phyloP scores from a whole-genome alignment of 2,329 filamentous ascomycete genomes.

The Aspergillus pseudonomiae region DNA sequence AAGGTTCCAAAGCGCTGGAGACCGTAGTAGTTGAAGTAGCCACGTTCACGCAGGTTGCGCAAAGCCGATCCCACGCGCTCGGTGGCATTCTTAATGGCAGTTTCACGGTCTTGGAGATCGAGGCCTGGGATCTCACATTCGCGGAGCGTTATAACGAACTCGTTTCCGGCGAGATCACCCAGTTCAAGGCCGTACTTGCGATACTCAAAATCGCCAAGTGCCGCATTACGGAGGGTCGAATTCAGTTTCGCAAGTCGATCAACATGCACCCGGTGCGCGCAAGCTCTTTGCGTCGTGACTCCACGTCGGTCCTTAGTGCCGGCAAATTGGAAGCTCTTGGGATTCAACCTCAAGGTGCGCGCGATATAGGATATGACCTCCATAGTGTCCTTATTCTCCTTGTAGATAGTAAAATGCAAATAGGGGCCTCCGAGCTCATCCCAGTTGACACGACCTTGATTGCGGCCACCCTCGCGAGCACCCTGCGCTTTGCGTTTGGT shows the following conservation, averaged over 20 bases:
- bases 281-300: constrained; percentile 81
- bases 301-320: constrained; percentile 90
- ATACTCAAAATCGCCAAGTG: constrained; percentile 81
- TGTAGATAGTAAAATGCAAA: constrained; percentile 89
- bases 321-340: constrained; percentile 76
- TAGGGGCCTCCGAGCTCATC: constrained; percentile 74
- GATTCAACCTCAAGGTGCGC: constrained; percentile 68
- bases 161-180: constrained; percentile 83
- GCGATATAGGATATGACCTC: constrained; percentile 79
- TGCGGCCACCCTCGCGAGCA: constrained; percentile 32
- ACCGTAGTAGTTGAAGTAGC: constrained; percentile 97
- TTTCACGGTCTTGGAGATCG: constrained; percentile 48
- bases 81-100: constrained; percentile 47
- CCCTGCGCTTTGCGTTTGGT: constrained; percentile 37
- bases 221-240: constrained; percentile 61
- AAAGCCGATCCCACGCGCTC: constrained; percentile 60
- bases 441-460: constrained; percentile 59
- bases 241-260: constrained; percentile 68
- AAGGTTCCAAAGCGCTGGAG: constrained; percentile 96
- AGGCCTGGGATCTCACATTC: constrained; percentile 69
- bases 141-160: constrained; percentile 89
- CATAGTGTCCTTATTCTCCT: constrained; percentile 97
- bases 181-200: constrained; percentile 72
- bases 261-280: constrained; percentile 62
- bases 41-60: constrained; percentile 68